Evolutionary conservation across 2,329 filamentous ascomycete species (phyloP).

Genomic region (Kalmusia sp.): DNA sequence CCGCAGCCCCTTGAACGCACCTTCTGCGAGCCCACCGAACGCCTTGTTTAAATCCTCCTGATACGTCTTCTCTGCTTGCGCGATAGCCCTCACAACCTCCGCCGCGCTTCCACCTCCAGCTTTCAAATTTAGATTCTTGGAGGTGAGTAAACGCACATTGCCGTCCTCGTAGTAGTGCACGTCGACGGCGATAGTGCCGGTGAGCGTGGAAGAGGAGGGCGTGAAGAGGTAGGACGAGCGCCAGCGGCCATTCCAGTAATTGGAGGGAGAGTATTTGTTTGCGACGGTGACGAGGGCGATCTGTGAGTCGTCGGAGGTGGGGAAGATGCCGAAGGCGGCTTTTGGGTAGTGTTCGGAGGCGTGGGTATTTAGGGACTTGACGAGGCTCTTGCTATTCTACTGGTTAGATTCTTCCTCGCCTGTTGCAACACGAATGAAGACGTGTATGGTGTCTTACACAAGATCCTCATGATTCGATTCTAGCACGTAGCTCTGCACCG

Average conservation of each 20-base stretch:
- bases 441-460: slow-evolving; percentile 66
- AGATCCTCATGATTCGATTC: slow-evolving; percentile 80
- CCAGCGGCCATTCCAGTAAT: slow-evolving; percentile 99
- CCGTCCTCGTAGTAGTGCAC: slow-evolving; percentile 99
- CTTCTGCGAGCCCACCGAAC: slow-evolving; percentile 87
- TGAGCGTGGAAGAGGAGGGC: slow-evolving; percentile 70
- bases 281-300: slow-evolving; percentile 86
- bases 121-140: slow-evolving; percentile 72
- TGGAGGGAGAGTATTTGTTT: slow-evolving; percentile 97
- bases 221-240: slow-evolving; percentile 84
- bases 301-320: slow-evolving; percentile 75
- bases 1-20: slow-evolving; percentile 90
- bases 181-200: slow-evolving; percentile 86
- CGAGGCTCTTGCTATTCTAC: slow-evolving; percentile 74
- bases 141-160: slow-evolving; percentile 92
- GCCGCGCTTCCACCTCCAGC: slow-evolving; percentile 67
- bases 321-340: slow-evolving; percentile 82
- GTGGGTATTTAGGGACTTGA: slow-evolving; percentile 78
- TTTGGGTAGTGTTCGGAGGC: slow-evolving; percentile 88
- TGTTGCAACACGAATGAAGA: background rate
- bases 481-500: slow-evolving; percentile 77
- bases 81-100: slow-evolving; percentile 79
- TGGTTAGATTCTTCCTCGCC: background rate
- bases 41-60: slow-evolving; percentile 95
- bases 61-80: slow-evolving; percentile 84